phyloP scores from a whole-genome alignment of 108 stramenopile genomes.

The Cafeteria roenbergensis region DNA sequence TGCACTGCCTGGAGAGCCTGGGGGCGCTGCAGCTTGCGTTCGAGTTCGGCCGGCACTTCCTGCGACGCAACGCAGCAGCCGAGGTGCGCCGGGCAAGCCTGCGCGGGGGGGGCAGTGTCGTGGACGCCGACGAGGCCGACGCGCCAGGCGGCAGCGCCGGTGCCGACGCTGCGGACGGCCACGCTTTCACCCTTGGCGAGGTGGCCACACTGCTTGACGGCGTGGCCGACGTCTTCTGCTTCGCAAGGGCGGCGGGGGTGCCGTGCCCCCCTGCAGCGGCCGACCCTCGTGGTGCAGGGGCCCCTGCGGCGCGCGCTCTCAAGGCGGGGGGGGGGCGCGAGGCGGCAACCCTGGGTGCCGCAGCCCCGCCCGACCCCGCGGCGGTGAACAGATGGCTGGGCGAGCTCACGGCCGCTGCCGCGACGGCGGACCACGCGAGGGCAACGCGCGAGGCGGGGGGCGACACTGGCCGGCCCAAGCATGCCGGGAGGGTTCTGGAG shows the following conservation, averaged over 20 bases:
- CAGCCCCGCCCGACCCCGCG: not conserved
- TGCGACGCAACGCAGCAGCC: not conserved
- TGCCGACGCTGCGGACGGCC: not conserved
- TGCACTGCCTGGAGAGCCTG: not conserved
- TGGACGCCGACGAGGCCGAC: too few species aligned
- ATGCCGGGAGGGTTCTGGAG: not conserved
- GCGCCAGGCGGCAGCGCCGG: not conserved
- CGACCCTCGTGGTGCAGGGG: too few species aligned
- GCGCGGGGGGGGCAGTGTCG: not conserved
- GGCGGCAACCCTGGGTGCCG: not conserved
- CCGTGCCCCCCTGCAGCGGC: not conserved
- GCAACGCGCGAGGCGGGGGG: too few species aligned
- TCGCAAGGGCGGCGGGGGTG: not conserved
- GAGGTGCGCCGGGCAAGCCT: not conserved
- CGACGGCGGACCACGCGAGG: not conserved
- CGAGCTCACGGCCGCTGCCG: not conserved
- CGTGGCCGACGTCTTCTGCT: not conserved
- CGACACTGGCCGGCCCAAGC: not conserved
- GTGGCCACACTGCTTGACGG: not conserved
- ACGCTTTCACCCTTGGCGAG: not conserved
- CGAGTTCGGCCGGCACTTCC: not conserved
- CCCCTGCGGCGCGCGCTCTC: too few species aligned
- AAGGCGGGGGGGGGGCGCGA: not conserved
- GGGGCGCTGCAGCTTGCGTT: not conserved
- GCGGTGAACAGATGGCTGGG: not conserved